A percentile compares a stretch with the other conserved stretches of the same genome.
phyloP scores from a whole-genome alignment of 164 flowering plant genomes.

The Annona squamosa region DNA sequence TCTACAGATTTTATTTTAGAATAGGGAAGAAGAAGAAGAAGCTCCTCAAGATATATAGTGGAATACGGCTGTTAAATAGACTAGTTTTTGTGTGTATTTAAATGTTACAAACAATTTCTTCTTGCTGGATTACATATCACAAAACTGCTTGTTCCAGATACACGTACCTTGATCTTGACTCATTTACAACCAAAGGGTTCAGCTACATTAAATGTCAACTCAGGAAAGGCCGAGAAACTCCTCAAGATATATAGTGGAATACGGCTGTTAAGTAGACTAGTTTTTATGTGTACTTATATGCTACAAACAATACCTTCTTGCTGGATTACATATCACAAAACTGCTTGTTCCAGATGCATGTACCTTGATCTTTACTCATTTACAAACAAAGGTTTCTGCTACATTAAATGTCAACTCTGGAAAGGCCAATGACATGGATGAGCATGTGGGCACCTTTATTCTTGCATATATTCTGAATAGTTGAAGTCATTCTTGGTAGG shows the following conservation, averaged over 20 bases:
- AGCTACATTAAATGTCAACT: not conserved
- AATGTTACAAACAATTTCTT: not conserved
- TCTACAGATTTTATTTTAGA: not conserved
- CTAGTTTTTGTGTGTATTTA: not conserved
- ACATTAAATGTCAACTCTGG: not conserved
- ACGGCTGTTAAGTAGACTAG: not conserved
- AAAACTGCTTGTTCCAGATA: not conserved
- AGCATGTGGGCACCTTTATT: not conserved
- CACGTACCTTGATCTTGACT: not conserved
- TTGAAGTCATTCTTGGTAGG: slow-evolving; percentile 25
- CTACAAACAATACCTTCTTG: not conserved
- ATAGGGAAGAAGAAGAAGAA: not conserved
- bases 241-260: not conserved
- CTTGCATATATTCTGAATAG: slow-evolving; percentile 9
- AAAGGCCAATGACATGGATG: not conserved
- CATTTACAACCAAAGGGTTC: not conserved
- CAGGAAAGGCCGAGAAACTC: too few relatives aligned
- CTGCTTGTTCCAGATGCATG: not conserved
- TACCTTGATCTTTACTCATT: not conserved
- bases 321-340: not conserved
- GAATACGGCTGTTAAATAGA: not conserved
- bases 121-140: not conserved
- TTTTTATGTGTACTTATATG: too few relatives aligned
- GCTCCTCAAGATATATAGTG: not conserved
- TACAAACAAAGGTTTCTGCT: not conserved